Conservation (phyloP, 371 early-diverging fungal genomes). For the Mortierella sp. region DNA sequence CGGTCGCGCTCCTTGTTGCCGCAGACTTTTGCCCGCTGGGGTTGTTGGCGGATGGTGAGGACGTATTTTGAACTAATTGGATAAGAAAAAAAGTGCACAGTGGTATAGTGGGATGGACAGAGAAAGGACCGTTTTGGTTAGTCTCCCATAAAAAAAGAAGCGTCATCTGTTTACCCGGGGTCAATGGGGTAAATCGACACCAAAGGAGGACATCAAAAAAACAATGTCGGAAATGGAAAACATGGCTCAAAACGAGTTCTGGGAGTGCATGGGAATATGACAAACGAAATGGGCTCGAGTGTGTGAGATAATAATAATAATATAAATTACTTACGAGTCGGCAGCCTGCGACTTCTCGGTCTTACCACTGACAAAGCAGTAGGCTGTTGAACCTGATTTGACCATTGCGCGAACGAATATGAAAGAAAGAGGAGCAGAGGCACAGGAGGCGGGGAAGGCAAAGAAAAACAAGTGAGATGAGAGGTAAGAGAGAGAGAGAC, state of each 20-base stretch:
- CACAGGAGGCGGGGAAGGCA: not conserved
- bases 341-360: conserved; percentile 33
- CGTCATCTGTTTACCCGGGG: conserved; percentile 13
- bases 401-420: conserved; percentile 31
- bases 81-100: not conserved
- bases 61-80: conserved; percentile 45
- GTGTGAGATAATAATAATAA: not conserved
- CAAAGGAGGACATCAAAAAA: not conserved
- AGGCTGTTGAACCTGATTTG: conserved; percentile 46
- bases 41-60: conserved; percentile 53
- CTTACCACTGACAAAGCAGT: conserved; percentile 56
- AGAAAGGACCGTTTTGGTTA: not conserved
- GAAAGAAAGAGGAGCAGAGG: not conserved
- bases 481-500: not conserved
- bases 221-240: not conserved
- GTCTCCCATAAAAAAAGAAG: not conserved
- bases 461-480: not conserved
- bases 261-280: conserved; percentile 7
- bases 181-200: conserved; percentile 1
- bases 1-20: conserved; percentile 73
- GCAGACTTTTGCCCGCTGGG: conserved; percentile 50
- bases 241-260: too few relatives aligned
- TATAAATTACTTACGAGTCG: conserved; percentile 32
- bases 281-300: conserved; percentile 16
- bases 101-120: not conserved